Evolutionary conservation across 495 filamentous ascomycete species (phyloP).

Genomic region (Clavariopsis aquatica): DNA sequence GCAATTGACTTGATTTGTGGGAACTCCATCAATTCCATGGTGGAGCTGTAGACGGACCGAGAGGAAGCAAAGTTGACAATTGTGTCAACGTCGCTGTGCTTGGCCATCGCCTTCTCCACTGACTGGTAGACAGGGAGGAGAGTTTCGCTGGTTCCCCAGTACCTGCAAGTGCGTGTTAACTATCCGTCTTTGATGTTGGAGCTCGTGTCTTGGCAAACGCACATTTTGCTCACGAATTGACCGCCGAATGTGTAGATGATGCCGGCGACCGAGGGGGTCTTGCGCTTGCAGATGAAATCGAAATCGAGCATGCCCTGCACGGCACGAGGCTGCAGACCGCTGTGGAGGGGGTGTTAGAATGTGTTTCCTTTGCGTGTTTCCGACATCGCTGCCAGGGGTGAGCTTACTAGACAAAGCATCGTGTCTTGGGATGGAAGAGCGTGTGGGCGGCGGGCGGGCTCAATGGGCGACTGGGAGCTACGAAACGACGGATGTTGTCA

Average conservation of each 20-base stretch:
- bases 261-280: conserved; percentile 92
- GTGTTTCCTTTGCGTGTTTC: conserved; percentile 4
- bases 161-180: conserved; percentile 51
- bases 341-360: conserved; percentile 39
- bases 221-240: conserved; percentile 99
- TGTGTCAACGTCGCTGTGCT: conserved; percentile 95
- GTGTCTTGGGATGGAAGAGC: conserved; percentile 97
- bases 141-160: conserved; percentile 99
- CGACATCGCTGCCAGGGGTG: not conserved
- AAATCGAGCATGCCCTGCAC: conserved; percentile 99
- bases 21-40: conserved; percentile 96
- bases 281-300: conserved; percentile 99
- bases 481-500: conserved; percentile 97
- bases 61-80: conserved; percentile 99
- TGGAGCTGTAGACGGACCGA: conserved; percentile 95
- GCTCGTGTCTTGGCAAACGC: conserved; percentile 38
- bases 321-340: conserved; percentile 92
- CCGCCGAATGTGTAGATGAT: conserved; percentile 99
- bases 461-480: conserved; percentile 85
- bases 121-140: conserved; percentile 98
- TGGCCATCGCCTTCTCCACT: conserved; percentile 88
- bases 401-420: conserved; percentile 96
- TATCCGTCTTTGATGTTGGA: conserved; percentile 8
- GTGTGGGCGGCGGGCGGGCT: conserved; percentile 81
- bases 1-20: conserved; percentile 97